Percentiles rank a stretch among this genome's conserved stretches.
phyloP scores from a whole-genome alignment of 345 rosid species.

The Linum trigynum region DNA sequence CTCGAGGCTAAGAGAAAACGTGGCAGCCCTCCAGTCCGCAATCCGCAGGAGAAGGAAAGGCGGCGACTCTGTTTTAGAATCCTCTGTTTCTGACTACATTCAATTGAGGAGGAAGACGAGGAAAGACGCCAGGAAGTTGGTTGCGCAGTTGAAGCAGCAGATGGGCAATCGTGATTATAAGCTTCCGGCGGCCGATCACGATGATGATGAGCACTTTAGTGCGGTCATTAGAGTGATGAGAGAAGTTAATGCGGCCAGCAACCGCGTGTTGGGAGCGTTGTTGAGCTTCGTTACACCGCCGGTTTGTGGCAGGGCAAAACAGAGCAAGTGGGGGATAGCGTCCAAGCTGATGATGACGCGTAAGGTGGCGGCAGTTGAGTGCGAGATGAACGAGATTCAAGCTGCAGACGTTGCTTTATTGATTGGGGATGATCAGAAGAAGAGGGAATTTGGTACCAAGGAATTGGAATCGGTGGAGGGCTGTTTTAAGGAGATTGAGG shows the following conservation, averaged over 20 bases:
- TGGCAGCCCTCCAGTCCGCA: slow-evolving; percentile 47
- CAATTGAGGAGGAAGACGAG: slow-evolving; percentile 45
- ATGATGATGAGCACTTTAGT: slow-evolving; percentile 28
- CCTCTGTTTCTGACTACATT: slow-evolving; percentile 16
- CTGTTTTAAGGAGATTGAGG: slow-evolving; percentile 40
- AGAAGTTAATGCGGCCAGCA: slow-evolving; percentile 29
- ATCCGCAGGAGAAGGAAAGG: slow-evolving; percentile 56
- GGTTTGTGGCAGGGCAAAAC: slow-evolving; percentile 18
- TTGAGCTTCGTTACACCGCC: slow-evolving; percentile 34
- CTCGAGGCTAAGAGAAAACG: slow-evolving; percentile 38
- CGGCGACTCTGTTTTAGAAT: slow-evolving; percentile 27
- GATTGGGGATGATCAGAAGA: slow-evolving; percentile 11
- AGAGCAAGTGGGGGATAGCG: slow-evolving; percentile 39
- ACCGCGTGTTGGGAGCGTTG: slow-evolving; percentile 36
- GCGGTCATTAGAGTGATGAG: slow-evolving; percentile 35
- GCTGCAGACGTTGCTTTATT: slow-evolving; percentile 26
- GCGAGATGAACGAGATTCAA: slow-evolving; percentile 37
- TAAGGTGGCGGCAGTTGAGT: slow-evolving; percentile 24
- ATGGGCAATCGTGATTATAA: slow-evolving; percentile 19
- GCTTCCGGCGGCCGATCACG: slow-evolving; percentile 6
- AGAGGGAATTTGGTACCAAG: slow-evolving; percentile 23
- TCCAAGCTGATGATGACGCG: slow-evolving; percentile 39
- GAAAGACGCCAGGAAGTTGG: slow-evolving; percentile 41
- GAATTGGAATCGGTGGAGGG: slow-evolving; percentile 38
- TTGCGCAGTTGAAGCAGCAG: slow-evolving; percentile 42